These are phyloP conservation scores for Trichophyton mentagrophytes DNA, from an alignment of 2,329 filamentous ascomycete species.

Conservation along the genomic window DNA sequence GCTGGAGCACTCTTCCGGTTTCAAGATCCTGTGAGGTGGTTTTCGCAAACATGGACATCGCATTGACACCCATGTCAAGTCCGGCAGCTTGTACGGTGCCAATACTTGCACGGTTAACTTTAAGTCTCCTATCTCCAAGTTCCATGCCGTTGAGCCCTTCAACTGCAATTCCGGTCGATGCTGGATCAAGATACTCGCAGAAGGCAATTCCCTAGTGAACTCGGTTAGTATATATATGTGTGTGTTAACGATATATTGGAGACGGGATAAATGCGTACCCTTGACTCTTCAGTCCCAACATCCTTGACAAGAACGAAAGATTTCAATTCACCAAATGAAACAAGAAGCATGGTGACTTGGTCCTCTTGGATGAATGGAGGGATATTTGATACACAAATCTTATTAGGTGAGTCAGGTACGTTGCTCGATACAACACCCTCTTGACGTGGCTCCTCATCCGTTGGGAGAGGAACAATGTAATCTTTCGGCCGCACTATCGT, in stretches of 20 bases:
- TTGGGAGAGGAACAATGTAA: conserved; percentile 79
- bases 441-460: conserved; percentile 60
- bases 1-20: conserved; percentile 69
- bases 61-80: conserved; percentile 89
- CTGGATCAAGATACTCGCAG: conserved; percentile 77
- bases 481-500: conserved; percentile 82
- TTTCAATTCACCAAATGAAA: conserved; percentile 84
- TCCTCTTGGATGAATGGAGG: conserved; percentile 79
- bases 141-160: conserved; percentile 90
- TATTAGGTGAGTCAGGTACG: conserved; percentile 86
- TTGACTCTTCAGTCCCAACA: conserved; percentile 67
- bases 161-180: conserved; percentile 66
- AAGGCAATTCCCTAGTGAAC: conserved; percentile 73
- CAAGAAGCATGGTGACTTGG: conserved; percentile 78
- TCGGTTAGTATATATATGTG: not conserved
- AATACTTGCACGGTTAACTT: conserved; percentile 78
- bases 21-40: conserved; percentile 70
- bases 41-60: conserved; percentile 93
- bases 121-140: conserved; percentile 72
- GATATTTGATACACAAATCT: conserved; percentile 85
- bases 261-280: conserved; percentile 45
- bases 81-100: conserved; percentile 86
- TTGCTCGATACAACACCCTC: conserved; percentile 64
- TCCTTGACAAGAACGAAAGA: conserved; percentile 87
- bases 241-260: not conserved